Conservation (phyloP, 208 protist genomes). For the Leishmania guyanensis region DNA sequence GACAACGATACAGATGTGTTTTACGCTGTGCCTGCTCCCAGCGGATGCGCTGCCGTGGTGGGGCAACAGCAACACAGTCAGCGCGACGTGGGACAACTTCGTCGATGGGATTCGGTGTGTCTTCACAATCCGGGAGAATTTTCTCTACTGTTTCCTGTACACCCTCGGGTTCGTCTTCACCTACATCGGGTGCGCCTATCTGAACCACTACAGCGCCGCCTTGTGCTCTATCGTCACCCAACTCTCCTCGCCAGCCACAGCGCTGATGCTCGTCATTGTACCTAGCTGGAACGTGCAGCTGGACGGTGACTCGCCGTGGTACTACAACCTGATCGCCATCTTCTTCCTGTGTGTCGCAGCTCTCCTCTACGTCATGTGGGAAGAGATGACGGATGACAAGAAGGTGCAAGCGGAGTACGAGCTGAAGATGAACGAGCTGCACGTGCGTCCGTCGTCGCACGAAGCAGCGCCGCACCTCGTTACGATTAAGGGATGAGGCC, state of each 20-base stretch:
- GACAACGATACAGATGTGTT: conserved; percentile 62
- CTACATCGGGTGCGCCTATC: conserved; percentile 75
- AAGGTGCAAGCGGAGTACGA: conserved; percentile 60
- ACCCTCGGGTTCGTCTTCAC: conserved; percentile 77
- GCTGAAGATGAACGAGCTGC: conserved; percentile 62
- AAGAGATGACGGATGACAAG: conserved; percentile 74
- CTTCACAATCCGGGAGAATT: conserved; percentile 66
- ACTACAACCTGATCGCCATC: conserved; percentile 67
- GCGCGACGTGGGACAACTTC: conserved; percentile 71
- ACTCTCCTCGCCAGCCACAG: conserved; percentile 76
- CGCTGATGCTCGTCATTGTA: conserved; percentile 70
- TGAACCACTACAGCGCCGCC: conserved; percentile 88
- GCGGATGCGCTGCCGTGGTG: conserved; percentile 82
- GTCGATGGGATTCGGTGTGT: conserved; percentile 60
- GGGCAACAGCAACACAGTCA: conserved; percentile 62
- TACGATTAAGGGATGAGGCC: conserved; percentile 13
- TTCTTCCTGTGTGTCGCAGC: conserved; percentile 56
- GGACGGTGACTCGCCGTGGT: conserved; percentile 70
- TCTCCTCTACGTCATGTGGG: conserved; percentile 79
- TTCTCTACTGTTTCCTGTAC: conserved; percentile 74
- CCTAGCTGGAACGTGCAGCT: conserved; percentile 68
- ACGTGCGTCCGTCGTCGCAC: conserved; percentile 29
- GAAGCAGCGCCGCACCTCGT: conserved; percentile 7
- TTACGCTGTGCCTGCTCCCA: conserved; percentile 68
- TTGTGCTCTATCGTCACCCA: conserved; percentile 84